phyloP scores from a whole-genome alignment of 352 stramenopile species.

The Pythium periplocum region DNA sequence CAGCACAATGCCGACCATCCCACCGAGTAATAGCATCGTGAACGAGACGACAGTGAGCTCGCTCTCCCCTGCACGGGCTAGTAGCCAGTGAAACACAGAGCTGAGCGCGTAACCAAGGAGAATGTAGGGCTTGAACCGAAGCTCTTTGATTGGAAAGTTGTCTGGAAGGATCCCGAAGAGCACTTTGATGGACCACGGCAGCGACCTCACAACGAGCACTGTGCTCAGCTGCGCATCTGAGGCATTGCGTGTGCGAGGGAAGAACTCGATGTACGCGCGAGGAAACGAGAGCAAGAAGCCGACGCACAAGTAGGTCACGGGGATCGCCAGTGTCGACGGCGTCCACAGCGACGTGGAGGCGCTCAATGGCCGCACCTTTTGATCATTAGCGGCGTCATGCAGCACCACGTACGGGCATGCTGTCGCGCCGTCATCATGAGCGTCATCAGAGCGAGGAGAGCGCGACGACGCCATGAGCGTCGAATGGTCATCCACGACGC shows the following conservation, averaged over 20 bases:
- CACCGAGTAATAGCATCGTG: constrained; percentile 57
- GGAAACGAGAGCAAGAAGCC: constrained; percentile 64
- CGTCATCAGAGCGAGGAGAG: too few relatives aligned
- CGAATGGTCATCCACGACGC: not conserved
- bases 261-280: constrained; percentile 72
- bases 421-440: not conserved
- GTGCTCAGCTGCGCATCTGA: constrained; percentile 72
- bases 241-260: constrained; percentile 49
- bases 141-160: constrained; percentile 39
- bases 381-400: not conserved
- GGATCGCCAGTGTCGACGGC: constrained; percentile 50
- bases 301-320: constrained; percentile 74
- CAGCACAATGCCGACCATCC: constrained; percentile 75
- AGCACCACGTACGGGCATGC: constrained; percentile 10
- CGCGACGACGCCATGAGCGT: too few relatives aligned
- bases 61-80: constrained; percentile 29
- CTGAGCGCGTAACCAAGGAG: constrained; percentile 51
- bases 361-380: not conserved
- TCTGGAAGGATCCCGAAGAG: constrained; percentile 70
- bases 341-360: constrained; percentile 39
- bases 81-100: constrained; percentile 49
- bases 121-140: constrained; percentile 78
- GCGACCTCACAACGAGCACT: constrained; percentile 49
- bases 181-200: constrained; percentile 81
- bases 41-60: constrained; percentile 50